Evolutionary conservation across 495 filamentous ascomycete species (phyloP).

Genomic region (Daldinia bambusicola): DNA sequence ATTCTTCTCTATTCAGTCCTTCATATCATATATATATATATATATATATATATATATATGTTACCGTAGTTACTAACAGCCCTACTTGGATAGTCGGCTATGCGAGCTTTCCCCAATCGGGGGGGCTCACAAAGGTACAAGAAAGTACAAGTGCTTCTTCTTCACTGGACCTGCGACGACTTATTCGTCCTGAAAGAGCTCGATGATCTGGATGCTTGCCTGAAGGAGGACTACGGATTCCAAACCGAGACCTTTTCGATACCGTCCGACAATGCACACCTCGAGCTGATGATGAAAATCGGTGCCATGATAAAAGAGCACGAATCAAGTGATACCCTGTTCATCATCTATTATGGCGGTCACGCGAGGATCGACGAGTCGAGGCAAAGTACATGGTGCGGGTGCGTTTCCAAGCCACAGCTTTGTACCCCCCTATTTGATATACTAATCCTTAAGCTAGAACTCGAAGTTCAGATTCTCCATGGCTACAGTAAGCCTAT

Average conservation of each 20-base stretch:
- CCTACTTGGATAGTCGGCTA: slow-evolving; percentile 54
- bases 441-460: slow-evolving; percentile 28
- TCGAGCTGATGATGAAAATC: slow-evolving; percentile 60
- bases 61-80: slow-evolving; percentile 23
- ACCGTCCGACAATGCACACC: slow-evolving; percentile 61
- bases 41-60: background rate
- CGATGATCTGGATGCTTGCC: slow-evolving; percentile 59
- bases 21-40: too few relatives aligned
- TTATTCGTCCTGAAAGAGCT: slow-evolving; percentile 63
- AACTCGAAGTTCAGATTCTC: slow-evolving; percentile 53
- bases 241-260: slow-evolving; percentile 61
- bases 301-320: slow-evolving; percentile 62
- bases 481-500: slow-evolving; percentile 54
- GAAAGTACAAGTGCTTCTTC: slow-evolving; percentile 61
- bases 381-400: slow-evolving; percentile 64
- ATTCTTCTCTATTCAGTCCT: background rate
- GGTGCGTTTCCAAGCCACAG: slow-evolving; percentile 46
- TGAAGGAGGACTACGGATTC: slow-evolving; percentile 61
- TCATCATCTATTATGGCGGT: slow-evolving; percentile 66
- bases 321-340: slow-evolving; percentile 59
- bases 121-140: slow-evolving; percentile 59
- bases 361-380: slow-evolving; percentile 63
- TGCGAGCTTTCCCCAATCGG: slow-evolving; percentile 60
- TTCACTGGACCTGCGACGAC: slow-evolving; percentile 67
- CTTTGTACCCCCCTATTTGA: background rate